Evolutionary conservation across 2,329 filamentous ascomycete genomes (phyloP).

Genomic region (Esteya vermicola): DNA sequence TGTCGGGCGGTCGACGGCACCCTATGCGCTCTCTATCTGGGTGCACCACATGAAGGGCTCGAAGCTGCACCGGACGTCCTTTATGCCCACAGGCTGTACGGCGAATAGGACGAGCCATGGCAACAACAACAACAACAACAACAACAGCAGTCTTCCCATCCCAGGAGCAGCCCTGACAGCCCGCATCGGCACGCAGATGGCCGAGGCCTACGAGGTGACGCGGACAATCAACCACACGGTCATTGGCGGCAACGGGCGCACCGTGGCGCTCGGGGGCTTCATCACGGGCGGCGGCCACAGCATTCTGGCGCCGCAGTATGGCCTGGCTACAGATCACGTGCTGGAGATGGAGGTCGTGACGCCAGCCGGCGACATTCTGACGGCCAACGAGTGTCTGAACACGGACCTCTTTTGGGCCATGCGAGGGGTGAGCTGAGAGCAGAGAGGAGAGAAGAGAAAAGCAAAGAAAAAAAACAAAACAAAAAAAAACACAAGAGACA

Average conservation of each 20-base stretch:
- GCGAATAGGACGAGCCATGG: no score
- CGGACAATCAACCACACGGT: background rate
- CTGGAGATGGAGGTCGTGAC: background rate
- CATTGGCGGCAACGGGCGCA: background rate
- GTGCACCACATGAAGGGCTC: background rate
- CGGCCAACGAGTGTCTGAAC: background rate
- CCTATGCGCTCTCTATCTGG: background rate
- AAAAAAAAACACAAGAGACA: no score
- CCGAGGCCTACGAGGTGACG: background rate
- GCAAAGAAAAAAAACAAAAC: no score
- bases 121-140: no score
- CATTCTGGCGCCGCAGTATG: background rate
- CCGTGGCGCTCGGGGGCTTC: background rate
- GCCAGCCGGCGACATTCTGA: background rate
- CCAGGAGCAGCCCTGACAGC: no score
- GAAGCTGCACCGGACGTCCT: background rate
- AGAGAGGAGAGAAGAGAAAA: no score
- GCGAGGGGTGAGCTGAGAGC: no score
- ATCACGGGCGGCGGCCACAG: background rate
- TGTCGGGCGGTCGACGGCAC: no score
- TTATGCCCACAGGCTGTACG: no score
- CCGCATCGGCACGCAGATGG: no score
- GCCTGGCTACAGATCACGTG: background rate
- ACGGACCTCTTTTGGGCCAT: background rate
- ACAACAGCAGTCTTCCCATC: no score